phyloP scores from a whole-genome alignment of 805 yeast species.

The Starmerella riodocensis region DNA sequence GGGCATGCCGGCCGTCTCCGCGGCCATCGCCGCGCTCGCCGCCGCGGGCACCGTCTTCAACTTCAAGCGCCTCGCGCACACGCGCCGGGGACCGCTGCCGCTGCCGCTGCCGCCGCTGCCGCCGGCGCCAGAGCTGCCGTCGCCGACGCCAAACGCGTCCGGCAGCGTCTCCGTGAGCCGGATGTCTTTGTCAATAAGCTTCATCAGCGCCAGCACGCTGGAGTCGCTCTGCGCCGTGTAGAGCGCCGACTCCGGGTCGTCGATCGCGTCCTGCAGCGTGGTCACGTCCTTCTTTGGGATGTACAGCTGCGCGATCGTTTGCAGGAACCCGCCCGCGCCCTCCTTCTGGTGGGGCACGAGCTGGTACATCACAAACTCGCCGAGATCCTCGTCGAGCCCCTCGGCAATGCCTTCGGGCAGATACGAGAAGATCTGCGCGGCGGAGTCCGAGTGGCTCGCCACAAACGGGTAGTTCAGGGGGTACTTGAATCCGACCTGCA shows the following conservation, averaged over 20 bases:
- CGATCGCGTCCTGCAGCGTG: constrained; percentile 38
- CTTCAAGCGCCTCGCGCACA: constrained; percentile 41
- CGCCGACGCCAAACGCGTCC: constrained; percentile 2
- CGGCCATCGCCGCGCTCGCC: constrained; percentile 33
- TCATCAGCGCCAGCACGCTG: constrained; percentile 45
- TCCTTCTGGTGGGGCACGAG: constrained; percentile 62
- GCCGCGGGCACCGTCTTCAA: constrained; percentile 40
- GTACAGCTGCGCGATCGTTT: constrained; percentile 79
- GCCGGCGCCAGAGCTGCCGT: constrained; percentile 14
- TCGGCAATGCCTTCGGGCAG: constrained; percentile 58
- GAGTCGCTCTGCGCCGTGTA: constrained; percentile 43
- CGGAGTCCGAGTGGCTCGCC: constrained; percentile 54
- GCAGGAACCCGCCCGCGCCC: constrained; percentile 43
- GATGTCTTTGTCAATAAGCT: constrained; percentile 57
- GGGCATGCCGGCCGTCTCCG: constrained; percentile 47
- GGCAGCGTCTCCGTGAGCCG: constrained; percentile 28
- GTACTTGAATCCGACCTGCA: constrained; percentile 66
- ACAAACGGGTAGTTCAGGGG: constrained; percentile 76
- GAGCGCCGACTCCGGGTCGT: constrained; percentile 41
- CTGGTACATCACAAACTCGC: constrained; percentile 45
- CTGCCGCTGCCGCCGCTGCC: constrained; percentile 2
- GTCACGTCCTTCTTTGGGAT: constrained; percentile 47
- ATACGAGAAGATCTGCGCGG: constrained; percentile 75
- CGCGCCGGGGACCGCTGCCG: constrained; percentile 25
- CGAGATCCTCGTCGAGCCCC: constrained; percentile 39